Base-by-base conservation (phyloP, 192 early-diverging fungal species). In the Podila minutissima region DNA sequence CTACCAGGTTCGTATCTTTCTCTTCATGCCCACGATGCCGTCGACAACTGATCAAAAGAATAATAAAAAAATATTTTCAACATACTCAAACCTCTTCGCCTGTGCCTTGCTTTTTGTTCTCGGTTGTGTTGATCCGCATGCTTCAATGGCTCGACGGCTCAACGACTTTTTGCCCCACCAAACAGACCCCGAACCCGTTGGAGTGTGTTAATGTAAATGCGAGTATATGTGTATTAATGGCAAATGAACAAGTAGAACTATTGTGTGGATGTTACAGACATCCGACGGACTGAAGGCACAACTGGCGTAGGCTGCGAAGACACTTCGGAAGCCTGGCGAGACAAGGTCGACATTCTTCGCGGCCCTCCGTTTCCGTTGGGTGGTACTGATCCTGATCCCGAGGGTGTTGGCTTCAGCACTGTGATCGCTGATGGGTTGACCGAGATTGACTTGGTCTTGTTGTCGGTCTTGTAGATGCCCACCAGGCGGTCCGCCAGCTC, bases 401-500 rank as follows among this genome's bases (percentile, higher is more conserved):
- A 15, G 0, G 77, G 77, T 0, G 62, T 69, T 2, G 77, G 77
- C 53, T 33, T 37, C 24, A 81, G 13, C n/a, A 73, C 71, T n/a
- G 71, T 73, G 46, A 81, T 81, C 4, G 71, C 38, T 4, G 50
- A 51, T 1, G 77, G 77, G 49, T 81, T 81, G 37, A 81, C 57
- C 12, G 77, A 64, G 35, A 81, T 73, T 0, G 77, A 72, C 29
- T 81, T 81, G 9, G 77, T 81, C 75, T 73, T 81, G 82, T 98
- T 93, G 60, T 95, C 88, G 3, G 96, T 97, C 88, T 99, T 99
- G 85, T 99, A 98, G 51, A 99, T 97, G 53, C 98, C 98, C 5
- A 99, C 94, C 22, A 99, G 86, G n/a, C 96, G 91, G 82, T 99
- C 97, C 0, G 97, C 98, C 20, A 98, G 88, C 85, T 99, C 98